Evolutionary conservation across 371 early-diverging fungal species (phyloP), one percentile per base, ranked within the genome.

Genomic region (Funneliformis caledonium): DNA sequence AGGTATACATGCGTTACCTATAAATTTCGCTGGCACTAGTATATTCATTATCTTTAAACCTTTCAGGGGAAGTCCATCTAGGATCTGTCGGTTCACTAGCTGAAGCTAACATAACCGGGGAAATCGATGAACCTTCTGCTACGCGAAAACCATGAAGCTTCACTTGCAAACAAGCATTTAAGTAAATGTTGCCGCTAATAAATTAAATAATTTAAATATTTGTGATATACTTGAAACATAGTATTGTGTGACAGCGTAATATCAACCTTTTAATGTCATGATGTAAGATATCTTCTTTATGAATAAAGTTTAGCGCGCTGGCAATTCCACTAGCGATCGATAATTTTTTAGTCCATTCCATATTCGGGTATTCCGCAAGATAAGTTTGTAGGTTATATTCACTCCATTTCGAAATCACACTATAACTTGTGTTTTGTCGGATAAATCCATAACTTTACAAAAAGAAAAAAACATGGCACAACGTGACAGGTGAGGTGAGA

Each of bases 41-140:
- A 67, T 65, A 67, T 67, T 31, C 16, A 42, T 68, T 19, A 7
- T 45, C 68, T 19, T 22, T 26, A 48, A 78, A 31, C 67, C 26
- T 78, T n/a, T 78, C 78, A 14, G 78, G 68, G 9, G 78, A 6
- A 45, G 45, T 14, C 65, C 68, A 78, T 19, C 78, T 78, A 22
- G 26, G 19, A 59, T 42, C 43, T 42, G 31, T 5, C 19, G 26
- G n/a, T 7, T 37, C 14, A n/a, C 8, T 37, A n/a, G 19, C n/a
- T 61, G 76, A 61, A 4, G 1, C 42, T 19, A 62, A 22, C 5
- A 61, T 22, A 3, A 62, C 4, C 8, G 59, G 43, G 2, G 37
- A 37, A 37, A 37, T 37, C 2, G 1, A 2, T 16, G 62, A 62
- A 43, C 61, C 62, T 47, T 76, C 47, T 26, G 12, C 76, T 16